These are phyloP conservation scores for Fraxinus anomala DNA, from an alignment of 257 asterid genomes.

Conservation along the genomic window DNA sequence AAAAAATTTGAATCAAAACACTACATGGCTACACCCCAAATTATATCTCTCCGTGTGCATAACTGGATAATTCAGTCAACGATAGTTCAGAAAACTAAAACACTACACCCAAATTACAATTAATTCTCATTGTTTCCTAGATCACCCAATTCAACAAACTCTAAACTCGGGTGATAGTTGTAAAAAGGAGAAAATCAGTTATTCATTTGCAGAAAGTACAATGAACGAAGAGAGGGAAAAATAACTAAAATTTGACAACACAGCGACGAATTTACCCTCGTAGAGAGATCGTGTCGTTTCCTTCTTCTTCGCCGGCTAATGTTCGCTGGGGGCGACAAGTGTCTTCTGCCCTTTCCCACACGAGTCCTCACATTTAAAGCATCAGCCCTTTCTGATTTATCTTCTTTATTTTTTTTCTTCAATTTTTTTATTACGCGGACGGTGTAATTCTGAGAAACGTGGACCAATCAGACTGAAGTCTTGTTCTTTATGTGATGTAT, in stretches of 20 bases:
- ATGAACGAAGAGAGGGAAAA: not conserved
- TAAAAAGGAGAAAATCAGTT: not conserved
- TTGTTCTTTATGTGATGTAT: constrained; percentile 14
- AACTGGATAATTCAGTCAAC: not conserved
- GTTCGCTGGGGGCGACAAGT: constrained; percentile 76
- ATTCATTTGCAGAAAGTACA: not conserved
- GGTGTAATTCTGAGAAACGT: constrained; percentile 35
- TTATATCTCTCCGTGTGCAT: not conserved
- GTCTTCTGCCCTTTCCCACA: constrained; percentile 57
- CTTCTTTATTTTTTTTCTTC: constrained; percentile 3
- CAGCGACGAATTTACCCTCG: constrained; percentile 44
- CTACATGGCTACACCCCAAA: constrained; percentile 15
- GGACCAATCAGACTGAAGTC: constrained; percentile 49
- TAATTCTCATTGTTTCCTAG: not conserved
- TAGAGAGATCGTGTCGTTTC: constrained; percentile 66
- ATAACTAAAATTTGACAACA: not conserved
- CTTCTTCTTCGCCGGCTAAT: constrained; percentile 63
- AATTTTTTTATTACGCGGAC: constrained; percentile 19
- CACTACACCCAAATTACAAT: constrained; percentile 11
- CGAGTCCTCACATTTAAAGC: constrained; percentile 39
- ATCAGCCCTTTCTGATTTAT: constrained; percentile 14
- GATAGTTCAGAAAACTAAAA: constrained; percentile 6
- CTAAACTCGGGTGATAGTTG: not conserved
- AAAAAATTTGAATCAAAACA: constrained; percentile 13
- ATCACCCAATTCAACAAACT: not conserved